Evolutionary conservation across 2,329 filamentous ascomycete genomes (phyloP), one percentile per base, ranked within the genome.

Genomic region (Xylaria sp.): DNA sequence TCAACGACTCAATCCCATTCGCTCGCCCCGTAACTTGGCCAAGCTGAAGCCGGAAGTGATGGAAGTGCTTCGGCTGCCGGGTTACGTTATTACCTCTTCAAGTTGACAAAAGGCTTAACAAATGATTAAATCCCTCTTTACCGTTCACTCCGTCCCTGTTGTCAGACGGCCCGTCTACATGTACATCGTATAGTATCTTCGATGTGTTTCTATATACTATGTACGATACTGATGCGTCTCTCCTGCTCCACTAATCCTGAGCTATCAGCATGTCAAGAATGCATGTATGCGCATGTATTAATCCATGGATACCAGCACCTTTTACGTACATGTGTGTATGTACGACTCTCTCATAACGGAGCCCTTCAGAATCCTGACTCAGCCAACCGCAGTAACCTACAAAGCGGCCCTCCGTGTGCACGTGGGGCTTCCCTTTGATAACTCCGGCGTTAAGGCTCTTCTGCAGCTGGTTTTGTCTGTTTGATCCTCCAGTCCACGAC

Each of bases 401-500:
- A 26, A 34, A 40, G 18, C 9, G 43, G 17, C 48, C 11, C 19
- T 2, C 21, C 48, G 39, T 45, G 42, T 54, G 55, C 58, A 61
- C 58, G 55, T 61, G 58, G 49, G 55, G 55, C 5, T 48, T 34
- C 48, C 50, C 17, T 46, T 51, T 54, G 51, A 54, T 49, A 39
- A 41, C 18, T 41, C 37, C 40, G 13, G 43, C 20, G 41, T 46
- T 47, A n/a, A n/a, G n/a, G n/a, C n/a, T 24, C 38, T 29, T 21
- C 19, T 19, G 18, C 16, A 13, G 22, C 42, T 47, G 19, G 43
- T 54, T 29, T 24, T 20, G 19, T 48, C 48, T 20, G 53, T 59
- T 54, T 54, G 50, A 52, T 56, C 40, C 40, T n/a, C 51, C 45
- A 34, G 11, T 49, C 54, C 54, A 54, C 54, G 57, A 46, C 53